Evolutionary conservation across 2,329 filamentous ascomycete genomes (phyloP).

Genomic region (Colletotrichum musicola): DNA sequence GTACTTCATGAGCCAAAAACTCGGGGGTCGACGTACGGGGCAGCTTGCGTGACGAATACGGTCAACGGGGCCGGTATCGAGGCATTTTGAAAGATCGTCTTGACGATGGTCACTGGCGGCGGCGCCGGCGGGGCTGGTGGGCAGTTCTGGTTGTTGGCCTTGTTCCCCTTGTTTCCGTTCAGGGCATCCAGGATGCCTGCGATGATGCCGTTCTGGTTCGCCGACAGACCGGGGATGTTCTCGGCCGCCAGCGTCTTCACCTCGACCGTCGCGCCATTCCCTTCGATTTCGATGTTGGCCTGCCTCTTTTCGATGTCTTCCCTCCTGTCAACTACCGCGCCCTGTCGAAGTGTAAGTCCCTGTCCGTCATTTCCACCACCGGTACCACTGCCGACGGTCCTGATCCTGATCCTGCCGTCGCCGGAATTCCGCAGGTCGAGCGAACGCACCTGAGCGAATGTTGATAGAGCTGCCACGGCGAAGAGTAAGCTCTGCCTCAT

Average conservation of each 20-base stretch:
- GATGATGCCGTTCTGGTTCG: slow-evolving; percentile 26
- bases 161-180: slow-evolving; percentile 42
- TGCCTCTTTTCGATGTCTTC: slow-evolving; percentile 24
- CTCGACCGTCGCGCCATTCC: slow-evolving; percentile 21
- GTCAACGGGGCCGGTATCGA: slow-evolving; percentile 31
- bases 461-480: slow-evolving; percentile 39
- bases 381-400: not conserved
- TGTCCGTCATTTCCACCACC: not conserved
- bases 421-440: not conserved
- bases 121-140: slow-evolving; percentile 1
- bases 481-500: slow-evolving; percentile 41
- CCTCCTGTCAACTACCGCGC: slow-evolving; percentile 27
- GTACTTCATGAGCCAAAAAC: not conserved
- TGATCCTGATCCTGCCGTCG: not conserved
- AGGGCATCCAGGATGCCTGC: slow-evolving; percentile 36
- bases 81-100: slow-evolving; percentile 31
- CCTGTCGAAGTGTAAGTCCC: slow-evolving; percentile 30
- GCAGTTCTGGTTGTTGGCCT: slow-evolving; percentile 33
- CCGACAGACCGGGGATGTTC: slow-evolving; percentile 12
- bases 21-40: slow-evolving; percentile 5
- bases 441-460: slow-evolving; percentile 40
- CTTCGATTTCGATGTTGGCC: slow-evolving; percentile 30
- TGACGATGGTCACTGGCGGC: slow-evolving; percentile 25
- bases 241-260: slow-evolving; percentile 31
- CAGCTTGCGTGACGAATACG: slow-evolving; percentile 31